Evolutionary conservation across 2,329 filamentous ascomycete species (phyloP), one percentile per base, ranked within the genome.

Genomic region (Immersiporthe knoxdaviesiana): DNA sequence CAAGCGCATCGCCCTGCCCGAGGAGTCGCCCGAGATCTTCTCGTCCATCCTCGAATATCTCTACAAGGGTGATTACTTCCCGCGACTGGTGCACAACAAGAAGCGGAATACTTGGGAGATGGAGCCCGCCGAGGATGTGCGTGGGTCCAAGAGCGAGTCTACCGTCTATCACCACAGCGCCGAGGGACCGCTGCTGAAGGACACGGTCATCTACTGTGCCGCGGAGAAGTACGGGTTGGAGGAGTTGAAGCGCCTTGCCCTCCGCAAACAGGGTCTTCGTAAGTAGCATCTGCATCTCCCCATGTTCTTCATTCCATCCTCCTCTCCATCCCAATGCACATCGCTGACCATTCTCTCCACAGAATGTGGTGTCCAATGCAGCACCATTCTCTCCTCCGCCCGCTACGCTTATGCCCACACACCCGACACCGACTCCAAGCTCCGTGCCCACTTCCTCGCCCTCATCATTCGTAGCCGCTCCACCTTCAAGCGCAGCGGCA

Each of bases 31-130:
- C 27, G 93, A 97, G 78, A 91, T 97, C 76, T 94, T 97, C 80
- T 97, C 93, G 10, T 94, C 91, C 7, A 86, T 97, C 14, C 89
- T 97, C 68, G 94, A 97, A 78, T 97, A 91, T 74, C 88, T 97
- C 68, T 97, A 97, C 86, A 97, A 97, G 81, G 94, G 94, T 72
- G 94, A 97, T 80, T 97, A 97, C 82, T 94, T 91, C 74, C 94
- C 94, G 3, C 91, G 91, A 24, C 85, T 97, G 32, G 81, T 93
- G 68, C 93, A 93, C 81, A 93, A 95, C 82, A 93, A 94, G 83
- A 89, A 90, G 72, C 87, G 88, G 67, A 90, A 93, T 79, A 90
- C 88, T 65, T 97, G 92, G 91, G 90, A 92, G 77, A 83, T 97
- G n/a, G 93, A 97, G 79, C 87, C 88, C 63, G 78, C 81, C 1